phyloP scores from a whole-genome alignment of 805 yeast genomes.

The Vanderwaltozyma verrucispora region DNA sequence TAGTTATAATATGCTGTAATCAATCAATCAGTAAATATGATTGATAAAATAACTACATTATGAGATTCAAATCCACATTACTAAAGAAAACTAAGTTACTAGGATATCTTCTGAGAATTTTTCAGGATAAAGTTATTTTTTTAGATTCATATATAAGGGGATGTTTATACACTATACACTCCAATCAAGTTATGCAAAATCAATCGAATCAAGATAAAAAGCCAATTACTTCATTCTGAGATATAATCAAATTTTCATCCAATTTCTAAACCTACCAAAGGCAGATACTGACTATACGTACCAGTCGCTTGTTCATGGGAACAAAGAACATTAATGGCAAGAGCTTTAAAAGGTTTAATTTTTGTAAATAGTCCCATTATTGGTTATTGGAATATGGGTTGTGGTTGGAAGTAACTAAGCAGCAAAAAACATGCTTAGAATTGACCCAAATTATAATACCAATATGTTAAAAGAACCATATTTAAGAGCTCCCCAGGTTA shows the following conservation, averaged over 20 bases:
- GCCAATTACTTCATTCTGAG: constrained; percentile 49
- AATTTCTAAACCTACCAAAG: constrained; percentile 59
- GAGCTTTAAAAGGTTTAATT: constrained; percentile 63
- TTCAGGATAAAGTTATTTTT: too few species aligned
- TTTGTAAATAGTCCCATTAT: constrained; percentile 56
- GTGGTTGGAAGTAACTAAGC: constrained; percentile 71
- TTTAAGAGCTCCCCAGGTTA: constrained; percentile 64
- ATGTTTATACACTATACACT: too few species aligned
- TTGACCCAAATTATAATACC: constrained; percentile 51
- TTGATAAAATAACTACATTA: too few species aligned
- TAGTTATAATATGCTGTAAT: too few species aligned
- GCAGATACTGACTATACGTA: constrained; percentile 80
- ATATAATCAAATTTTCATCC: constrained; percentile 49
- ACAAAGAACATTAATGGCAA: constrained; percentile 65
- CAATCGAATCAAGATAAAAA: too few species aligned
- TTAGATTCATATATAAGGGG: too few species aligned
- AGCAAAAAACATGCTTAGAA: constrained; percentile 25
- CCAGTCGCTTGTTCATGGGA: constrained; percentile 95
- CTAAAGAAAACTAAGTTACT: too few species aligned
- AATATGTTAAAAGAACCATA: constrained; percentile 61
- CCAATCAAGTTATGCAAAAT: too few species aligned
- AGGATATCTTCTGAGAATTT: too few species aligned
- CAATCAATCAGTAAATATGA: too few species aligned
- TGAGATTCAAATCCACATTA: too few species aligned
- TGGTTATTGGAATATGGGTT: constrained; percentile 87